These are phyloP conservation scores for Cunninghamia lanceolata DNA, from an alignment of 75 land plant species.

Conservation along the genomic window DNA sequence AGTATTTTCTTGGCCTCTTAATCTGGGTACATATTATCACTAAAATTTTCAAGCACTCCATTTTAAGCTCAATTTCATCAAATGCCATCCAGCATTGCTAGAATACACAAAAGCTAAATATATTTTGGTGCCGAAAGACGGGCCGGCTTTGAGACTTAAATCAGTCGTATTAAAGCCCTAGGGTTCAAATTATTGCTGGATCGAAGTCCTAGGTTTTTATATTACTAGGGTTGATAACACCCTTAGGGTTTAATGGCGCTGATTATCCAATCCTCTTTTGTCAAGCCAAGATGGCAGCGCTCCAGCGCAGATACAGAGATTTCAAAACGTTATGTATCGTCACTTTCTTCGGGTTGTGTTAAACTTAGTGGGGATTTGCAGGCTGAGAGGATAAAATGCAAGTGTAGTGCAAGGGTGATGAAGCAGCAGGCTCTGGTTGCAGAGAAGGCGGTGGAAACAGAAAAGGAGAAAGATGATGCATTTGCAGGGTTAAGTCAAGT, in stretches of 20 bases:
- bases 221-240: background rate
- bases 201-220: background rate
- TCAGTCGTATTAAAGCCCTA: too few relatives aligned
- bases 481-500: conserved; percentile 50
- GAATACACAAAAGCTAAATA: too few relatives aligned
- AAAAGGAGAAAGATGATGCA: conserved; percentile 4
- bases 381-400: conserved; percentile 4
- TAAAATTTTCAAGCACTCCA: too few relatives aligned
- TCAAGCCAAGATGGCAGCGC: background rate
- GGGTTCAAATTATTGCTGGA: background rate
- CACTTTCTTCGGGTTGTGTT: background rate
- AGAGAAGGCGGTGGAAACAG: conserved; percentile 4
- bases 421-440: conserved; percentile 7
- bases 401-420: background rate
- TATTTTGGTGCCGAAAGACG: too few relatives aligned
- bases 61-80: too few relatives aligned
- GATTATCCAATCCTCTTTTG: background rate
- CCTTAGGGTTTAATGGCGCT: background rate
- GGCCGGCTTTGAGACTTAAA: too few relatives aligned
- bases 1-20: too few relatives aligned
- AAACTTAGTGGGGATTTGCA: background rate
- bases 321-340: background rate
- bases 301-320: background rate
- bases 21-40: too few relatives aligned
- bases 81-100: too few relatives aligned